Conservation (phyloP, 116 monocot species). For the Posidonia oceanica region DNA sequence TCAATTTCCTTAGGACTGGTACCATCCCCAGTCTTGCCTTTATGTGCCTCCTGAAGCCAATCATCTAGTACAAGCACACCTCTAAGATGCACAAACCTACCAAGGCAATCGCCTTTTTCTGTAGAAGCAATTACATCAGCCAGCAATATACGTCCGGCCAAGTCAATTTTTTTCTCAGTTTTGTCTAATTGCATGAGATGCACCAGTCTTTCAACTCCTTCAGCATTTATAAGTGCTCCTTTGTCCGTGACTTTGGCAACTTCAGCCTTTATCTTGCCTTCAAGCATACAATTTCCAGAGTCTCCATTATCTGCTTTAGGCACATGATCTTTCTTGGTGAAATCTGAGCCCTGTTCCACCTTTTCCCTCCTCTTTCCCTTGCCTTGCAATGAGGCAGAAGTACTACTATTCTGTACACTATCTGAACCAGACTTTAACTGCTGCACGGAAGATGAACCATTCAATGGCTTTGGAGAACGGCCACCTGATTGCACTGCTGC, state of each 20-base stretch:
- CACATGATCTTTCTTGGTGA: constrained; percentile 47
- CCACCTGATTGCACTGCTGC: constrained; percentile 92
- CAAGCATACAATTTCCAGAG: constrained; percentile 33
- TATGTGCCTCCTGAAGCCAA: constrained; percentile 97
- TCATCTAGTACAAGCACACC: constrained; percentile 77
- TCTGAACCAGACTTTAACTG: constrained; percentile 80
- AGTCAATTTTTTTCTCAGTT: constrained; percentile 63
- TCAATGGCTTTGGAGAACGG: constrained; percentile 79
- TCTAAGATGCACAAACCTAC: constrained; percentile 68
- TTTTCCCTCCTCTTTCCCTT: constrained; percentile 92
- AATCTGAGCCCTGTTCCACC: constrained; percentile 48
- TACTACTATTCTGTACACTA: constrained; percentile 48
- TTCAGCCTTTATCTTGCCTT: constrained; percentile 55
- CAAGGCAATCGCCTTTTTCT: constrained; percentile 69
- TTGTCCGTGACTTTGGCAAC: constrained; percentile 87
- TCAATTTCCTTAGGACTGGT: constrained; percentile 79
- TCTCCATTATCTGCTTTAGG: constrained; percentile 54
- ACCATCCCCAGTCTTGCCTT: constrained; percentile 65
- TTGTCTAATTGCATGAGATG: constrained; percentile 75
- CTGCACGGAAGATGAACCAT: constrained; percentile 48
- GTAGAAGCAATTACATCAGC: constrained; percentile 86
- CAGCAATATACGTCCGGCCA: constrained; percentile 60
- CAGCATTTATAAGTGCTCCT: constrained; percentile 54
- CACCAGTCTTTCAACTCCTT: constrained; percentile 71
- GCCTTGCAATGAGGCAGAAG: constrained; percentile 34